Evolutionary conservation across 306 rosid species (phyloP), one percentile per base, ranked within the genome.

Genomic region (Gleditsia sinensis): DNA sequence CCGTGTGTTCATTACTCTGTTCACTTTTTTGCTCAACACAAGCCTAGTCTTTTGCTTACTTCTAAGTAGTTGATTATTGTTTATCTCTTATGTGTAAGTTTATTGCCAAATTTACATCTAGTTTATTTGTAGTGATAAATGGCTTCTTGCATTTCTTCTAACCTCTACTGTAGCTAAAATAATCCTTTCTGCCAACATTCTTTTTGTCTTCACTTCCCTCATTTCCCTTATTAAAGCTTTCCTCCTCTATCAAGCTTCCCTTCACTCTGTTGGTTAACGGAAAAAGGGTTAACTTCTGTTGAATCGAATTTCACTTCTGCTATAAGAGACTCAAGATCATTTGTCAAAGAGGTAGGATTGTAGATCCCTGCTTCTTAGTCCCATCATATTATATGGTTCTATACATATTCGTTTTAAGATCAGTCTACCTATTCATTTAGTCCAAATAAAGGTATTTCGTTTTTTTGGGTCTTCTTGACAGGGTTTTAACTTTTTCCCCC

Each of bases 51-150:
- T 58, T 45, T 57, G 33, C 68, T 27, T 69, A 21, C 51, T 69
- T 48, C 16, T 17, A 10, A 19, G 40, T 49, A 68, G 20, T 32
- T 68, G 3, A 37, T 37, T 49, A 6, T 48, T 28, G 55, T 4
- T 40, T 50, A 53, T 48, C 69, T 68, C 43, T 33, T 17, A 34
- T 68, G 10, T 57, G 62, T n/a, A 53, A 69, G 43, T 28, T 75
- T 63, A 55, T 69, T 61, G 36, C 25, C 55, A 32, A 23, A 28
- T 73, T 66, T 55, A 34, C 45, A 25, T 49, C 42, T 32, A 63
- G 42, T 56, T 54, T 51, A 30, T 49, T 30, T 32, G 61, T 68
- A 21, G 16, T 49, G 8, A 0, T 5, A n/a, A 30, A 23, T 46
- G 28, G 43, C 72, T 49, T 30, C 12, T 46, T 37, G 16, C 54